Evolutionary conservation across 1,284 basidiomycete species (phyloP), one percentile per base, ranked within the genome.

Genomic region (Moniliophthora roreri): DNA sequence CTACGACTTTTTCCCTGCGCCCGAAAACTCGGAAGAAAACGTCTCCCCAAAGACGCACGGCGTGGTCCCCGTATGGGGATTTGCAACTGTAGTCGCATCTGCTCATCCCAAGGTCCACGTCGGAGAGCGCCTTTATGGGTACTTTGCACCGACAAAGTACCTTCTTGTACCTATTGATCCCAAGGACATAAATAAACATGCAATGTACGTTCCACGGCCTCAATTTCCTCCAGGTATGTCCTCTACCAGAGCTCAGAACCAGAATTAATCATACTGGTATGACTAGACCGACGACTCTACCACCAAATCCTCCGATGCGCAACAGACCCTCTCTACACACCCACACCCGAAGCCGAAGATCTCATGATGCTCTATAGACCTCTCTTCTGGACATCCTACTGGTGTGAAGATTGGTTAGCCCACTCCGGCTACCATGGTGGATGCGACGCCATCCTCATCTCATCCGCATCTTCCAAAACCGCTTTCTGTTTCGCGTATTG

Each of bases 351-450:
- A 75, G 0, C 67, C 1, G 85, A 87, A 62, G 84, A 84, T 60
- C 67, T 84, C 34, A 78, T 76, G 0, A 85, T 86, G 84, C 73
- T 87, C 15, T 87, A 82, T 56, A 77, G 83, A 0, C 84, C 84
- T 0, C 68, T 86, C 6, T 85, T 84, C 65, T 86, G 84, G 84
- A 86, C 84, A 0, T 75, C 84, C 1, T 86, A 77, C 59, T 86
- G 84, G 84, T 83, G 76, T 58, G 82, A 86, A 61, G 85, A 87
- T 60, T 86, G 82, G 82, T 62, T 87, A 2, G 66, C 75, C 52
- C 66, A 70, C 1, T 71, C 76, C 3, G 55, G 61, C 13, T 85
- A 84, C 62, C 72, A 72, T 1, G 75, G 71, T 7, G 75, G 75
- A 2, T 72, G 66, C 3, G 47, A 49, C 13, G 21, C 16, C 34